Evolutionary conservation across 2,329 filamentous ascomycete genomes (phyloP), one percentile per base, ranked within the genome.

Genomic region (Trichoderma sp.): DNA sequence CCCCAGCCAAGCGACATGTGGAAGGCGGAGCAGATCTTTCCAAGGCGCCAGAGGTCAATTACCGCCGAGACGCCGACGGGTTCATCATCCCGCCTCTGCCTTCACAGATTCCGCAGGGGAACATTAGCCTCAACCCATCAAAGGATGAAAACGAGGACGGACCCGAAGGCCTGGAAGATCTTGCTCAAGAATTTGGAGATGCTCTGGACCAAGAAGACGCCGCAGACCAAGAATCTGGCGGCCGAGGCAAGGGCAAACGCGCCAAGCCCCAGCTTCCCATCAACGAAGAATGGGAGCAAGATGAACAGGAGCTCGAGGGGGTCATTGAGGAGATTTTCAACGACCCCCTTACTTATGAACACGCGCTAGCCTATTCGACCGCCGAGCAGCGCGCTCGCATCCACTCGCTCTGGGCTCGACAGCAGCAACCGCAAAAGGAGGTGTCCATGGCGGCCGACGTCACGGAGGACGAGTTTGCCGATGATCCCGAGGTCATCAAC

Each of bases 401-500:
- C 17, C 83, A 83, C 76, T 82, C 82, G 2, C 77, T 82, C 57
- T 81, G 82, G 74, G 82, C 81, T 30, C 78, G 83, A 19, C 78
- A 81, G 17, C 78, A 80, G 67, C 81, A 79, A 30, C 82, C 81
- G 1, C 76, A 73, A 39, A 82, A 78, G 70, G 77, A 78, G 34
- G 79, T 84, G 12, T 84, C 82, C 21, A 87, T 88, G 80, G 82
- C 85, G 28, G 82, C 84, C 7, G 87, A 90, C 61, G 89, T 96
- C 21, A 87, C 84, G 58, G 90, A 91, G 65, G 85, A 90, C 65
- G 93, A 97, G 73, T 97, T 98, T 72, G 91, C 89, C 44, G 88
- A 96, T 71, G 95, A 99, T 68, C 90, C 88, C 0, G 95, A 99
- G 76, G 92, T 99, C 5, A 80, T 84, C 66, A 90, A 90, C 71